Percentiles rank a stretch among this genome's conserved stretches.
Evolutionary conservation across 129 eudicot species (phyloP).

Genomic region (Lactuca saligna): DNA sequence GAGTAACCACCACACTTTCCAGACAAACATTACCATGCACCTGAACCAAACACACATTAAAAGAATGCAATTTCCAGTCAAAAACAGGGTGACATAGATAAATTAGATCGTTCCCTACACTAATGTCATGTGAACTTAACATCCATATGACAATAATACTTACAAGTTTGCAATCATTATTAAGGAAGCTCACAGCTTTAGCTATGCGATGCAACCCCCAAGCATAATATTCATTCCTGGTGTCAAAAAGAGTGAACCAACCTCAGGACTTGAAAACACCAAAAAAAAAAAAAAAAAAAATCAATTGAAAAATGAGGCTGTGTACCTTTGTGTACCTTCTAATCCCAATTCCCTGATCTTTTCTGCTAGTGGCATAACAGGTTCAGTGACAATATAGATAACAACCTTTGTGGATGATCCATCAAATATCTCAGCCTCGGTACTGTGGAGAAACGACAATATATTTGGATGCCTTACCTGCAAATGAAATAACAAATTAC

Average conservation of each 20-base stretch:
- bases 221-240: conserved; percentile 92
- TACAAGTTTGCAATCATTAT: conserved; percentile 97
- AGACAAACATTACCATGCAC: conserved; percentile 96
- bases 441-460: conserved; percentile 90
- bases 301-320: conserved; percentile 6
- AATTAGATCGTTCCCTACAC: conserved; percentile 1
- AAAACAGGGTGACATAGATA: not conserved
- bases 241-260: conserved; percentile 1
- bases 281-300: not conserved
- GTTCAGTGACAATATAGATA: conserved; percentile 91
- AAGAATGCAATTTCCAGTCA: too few relatives aligned
- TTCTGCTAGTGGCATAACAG: conserved; percentile 93
- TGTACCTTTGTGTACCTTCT: conserved; percentile 83
- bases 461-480: conserved; percentile 99
- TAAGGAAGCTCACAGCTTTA: conserved; percentile 96
- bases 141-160: conserved; percentile 24
- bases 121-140: not conserved
- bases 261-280: too few relatives aligned
- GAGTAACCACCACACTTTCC: conserved; percentile 97
- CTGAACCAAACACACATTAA: conserved; percentile 35
- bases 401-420: conserved; percentile 76
- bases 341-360: conserved; percentile 90
- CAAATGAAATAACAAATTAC: conserved; percentile 51
- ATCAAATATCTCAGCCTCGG: conserved; percentile 78
- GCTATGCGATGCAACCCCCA: conserved; percentile 97